Evolutionary conservation across 805 yeast genomes (phyloP), one percentile per base, ranked within the genome.

Genomic region (Saccharomycopsis fermentans): DNA sequence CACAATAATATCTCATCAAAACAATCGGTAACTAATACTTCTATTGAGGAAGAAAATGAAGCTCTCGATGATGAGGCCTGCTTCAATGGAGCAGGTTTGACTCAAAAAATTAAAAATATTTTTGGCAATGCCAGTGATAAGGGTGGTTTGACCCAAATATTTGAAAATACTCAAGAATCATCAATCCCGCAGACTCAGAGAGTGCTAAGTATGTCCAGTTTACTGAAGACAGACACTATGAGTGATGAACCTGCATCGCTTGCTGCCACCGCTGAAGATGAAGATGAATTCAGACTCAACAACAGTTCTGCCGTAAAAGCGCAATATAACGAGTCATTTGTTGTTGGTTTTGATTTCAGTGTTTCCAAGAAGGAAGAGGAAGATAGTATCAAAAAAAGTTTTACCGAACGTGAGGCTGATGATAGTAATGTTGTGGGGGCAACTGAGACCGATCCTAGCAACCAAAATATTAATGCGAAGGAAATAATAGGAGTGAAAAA

Each of bases 51-150:
- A 50, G 63, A 62, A n/a, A 62, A 63, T 12, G 63, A 62, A 6
- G 65, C 60, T 19, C 52, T 61, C 4, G 62, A 62, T 8, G 36
- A 55, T 26, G 40, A 52, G 12, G 19, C 51, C 6, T 35, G 27
- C 12, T 32, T 54, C 9, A 43, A 34, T 16, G 65, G 65, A 54
- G 64, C 63, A 61, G 65, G 65, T 24, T 66, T 65, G 14, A 65
- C 59, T 6, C 60, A 57, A 36, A 57, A 57, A 57, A 59, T 37
- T 40, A 54, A 54, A 29, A 55, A 47, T 39, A 58, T 62, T 40
- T 62, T 39, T 57, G 58, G 53, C 11, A 48, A 39, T 24, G n/a
- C 26, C 6, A 47, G 43, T 2, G 55, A 24, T 16, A 43, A 43
- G 12, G 50, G 50, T 43, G 26, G 24, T 29, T 52, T 56, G 19